Evolutionary conservation across 2,329 filamentous ascomycete genomes (phyloP), one percentile per base, ranked within the genome.

Genomic region (Aspergillus ruber): DNA sequence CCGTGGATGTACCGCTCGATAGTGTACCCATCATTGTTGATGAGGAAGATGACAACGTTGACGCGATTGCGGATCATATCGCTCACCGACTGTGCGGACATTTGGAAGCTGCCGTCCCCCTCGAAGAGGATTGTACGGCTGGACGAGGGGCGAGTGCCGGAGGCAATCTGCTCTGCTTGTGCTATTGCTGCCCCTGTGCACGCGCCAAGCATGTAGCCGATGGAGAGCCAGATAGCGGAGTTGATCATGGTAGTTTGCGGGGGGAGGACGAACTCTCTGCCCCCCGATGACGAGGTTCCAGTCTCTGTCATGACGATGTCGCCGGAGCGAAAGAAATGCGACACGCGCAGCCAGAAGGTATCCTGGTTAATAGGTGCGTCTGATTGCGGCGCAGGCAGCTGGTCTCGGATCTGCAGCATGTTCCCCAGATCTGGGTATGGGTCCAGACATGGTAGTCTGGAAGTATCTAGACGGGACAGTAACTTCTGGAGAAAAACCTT

Each of bases 61-160:
- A 25, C 9, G n/a, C 38, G 20, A 3, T 29, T 3, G 6, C 35
- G 43, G 18, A 54, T 53, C 20, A 55, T 52, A 9, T 45, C 53
- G 12, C 43, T 46, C 6, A 54, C 10, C 23, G 49, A 48, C 33
- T 55, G 53, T 1, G 41, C 45, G 4, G 48, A 50, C 49, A 53
- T 51, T 36, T 51, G 53, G 10, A 55, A 50, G 7, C 50, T 51
- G 5, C 50, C 53, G 18, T 55, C 53, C 2, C 53, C 53, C 50
- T 51, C 49, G 40, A 54, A 42, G 3, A 47, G n/a, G 0, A 54
- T 41, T 5, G 38, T 15, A 10, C 51, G 47, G 4, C 17, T n/a
- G 13, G 25, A 29, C 12, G 25, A 1, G 4, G 25, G 25, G 4
- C 25, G 10, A 4, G 9, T 10, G 3, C 39, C 20, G 9, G 41